Conservation (phyloP, 2,329 filamentous ascomycete species). For the Aquanectria penicillioides region DNA sequence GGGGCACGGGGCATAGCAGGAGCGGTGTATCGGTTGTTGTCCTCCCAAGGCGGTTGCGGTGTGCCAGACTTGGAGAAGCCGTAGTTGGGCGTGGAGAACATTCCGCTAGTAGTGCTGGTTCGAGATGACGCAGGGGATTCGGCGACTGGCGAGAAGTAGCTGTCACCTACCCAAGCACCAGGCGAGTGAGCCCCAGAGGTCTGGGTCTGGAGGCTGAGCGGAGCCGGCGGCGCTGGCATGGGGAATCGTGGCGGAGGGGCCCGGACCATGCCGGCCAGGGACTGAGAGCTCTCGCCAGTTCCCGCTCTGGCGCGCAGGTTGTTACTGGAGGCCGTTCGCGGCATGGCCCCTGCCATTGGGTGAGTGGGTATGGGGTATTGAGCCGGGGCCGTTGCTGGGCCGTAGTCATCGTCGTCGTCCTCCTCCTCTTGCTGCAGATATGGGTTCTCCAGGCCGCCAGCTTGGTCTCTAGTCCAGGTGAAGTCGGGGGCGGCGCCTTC, state of each 20-base stretch:
- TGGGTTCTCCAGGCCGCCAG: constrained; percentile 78
- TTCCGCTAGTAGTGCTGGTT: constrained; percentile 78
- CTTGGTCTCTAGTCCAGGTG: constrained; percentile 78
- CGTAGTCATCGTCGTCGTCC: constrained; percentile 68
- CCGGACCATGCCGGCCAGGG: constrained; percentile 65
- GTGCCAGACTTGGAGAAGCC: constrained; percentile 78
- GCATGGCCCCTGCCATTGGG: constrained; percentile 38
- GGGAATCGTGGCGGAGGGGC: constrained; percentile 79
- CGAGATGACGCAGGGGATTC: constrained; percentile 83
- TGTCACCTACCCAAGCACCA: constrained; percentile 72
- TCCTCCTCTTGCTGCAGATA: constrained; percentile 72
- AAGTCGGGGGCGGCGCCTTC: constrained; percentile 76
- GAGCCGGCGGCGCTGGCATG: constrained; percentile 63
- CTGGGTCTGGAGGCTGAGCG: constrained; percentile 76
- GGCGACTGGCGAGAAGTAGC: constrained; percentile 90
- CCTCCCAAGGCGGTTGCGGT: constrained; percentile 75
- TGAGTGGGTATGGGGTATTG: constrained; percentile 47
- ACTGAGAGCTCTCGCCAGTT: constrained; percentile 75
- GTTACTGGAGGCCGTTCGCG: constrained; percentile 69
- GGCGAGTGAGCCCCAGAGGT: constrained; percentile 64
- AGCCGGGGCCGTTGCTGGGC: constrained; percentile 48
- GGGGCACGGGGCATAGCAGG: constrained; percentile 84
- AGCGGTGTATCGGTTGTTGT: constrained; percentile 86
- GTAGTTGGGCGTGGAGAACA: constrained; percentile 68
- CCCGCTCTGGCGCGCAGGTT: constrained; percentile 81